phyloP scores from a whole-genome alignment of 441 rosid genomes.

The Jatropha podagrica region DNA sequence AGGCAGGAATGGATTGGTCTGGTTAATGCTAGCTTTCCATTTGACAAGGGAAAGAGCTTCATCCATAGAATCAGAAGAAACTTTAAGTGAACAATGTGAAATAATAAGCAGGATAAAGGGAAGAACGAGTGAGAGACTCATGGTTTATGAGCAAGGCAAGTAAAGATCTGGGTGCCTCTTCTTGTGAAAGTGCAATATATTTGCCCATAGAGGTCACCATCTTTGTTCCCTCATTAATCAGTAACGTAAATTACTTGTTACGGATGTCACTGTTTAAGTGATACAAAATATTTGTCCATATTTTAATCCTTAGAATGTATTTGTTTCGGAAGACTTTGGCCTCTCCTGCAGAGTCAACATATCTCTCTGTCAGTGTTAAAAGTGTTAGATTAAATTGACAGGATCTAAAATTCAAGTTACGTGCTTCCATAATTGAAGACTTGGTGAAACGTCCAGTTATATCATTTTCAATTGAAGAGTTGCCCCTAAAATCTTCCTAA shows the following conservation, averaged over 20 bases:
- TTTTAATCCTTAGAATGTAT: too few species aligned
- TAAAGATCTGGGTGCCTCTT: not conserved
- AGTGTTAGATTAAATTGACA: not conserved
- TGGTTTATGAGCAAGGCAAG: not conserved
- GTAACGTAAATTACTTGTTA: not conserved
- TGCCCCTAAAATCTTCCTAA: not conserved
- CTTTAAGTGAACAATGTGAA: not conserved
- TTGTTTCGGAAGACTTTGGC: not conserved
- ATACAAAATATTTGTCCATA: not conserved
- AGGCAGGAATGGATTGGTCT: not conserved
- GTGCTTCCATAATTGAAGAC: not conserved
- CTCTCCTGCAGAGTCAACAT: not conserved
- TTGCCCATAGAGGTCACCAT: too few species aligned
- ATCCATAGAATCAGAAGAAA: not conserved
- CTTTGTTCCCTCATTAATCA: not conserved
- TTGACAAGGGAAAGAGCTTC: not conserved
- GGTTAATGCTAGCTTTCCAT: not conserved
- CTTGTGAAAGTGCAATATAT: not conserved
- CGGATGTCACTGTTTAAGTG: not conserved
- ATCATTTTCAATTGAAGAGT: not conserved
- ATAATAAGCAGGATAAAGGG: not conserved
- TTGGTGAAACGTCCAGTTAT: not conserved
- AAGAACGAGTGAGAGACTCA: not conserved
- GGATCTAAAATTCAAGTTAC: not conserved
- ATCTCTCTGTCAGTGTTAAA: not conserved